Conservation (phyloP, 2,329 filamentous ascomycete genomes). For the Metarhizium guizhouense region DNA sequence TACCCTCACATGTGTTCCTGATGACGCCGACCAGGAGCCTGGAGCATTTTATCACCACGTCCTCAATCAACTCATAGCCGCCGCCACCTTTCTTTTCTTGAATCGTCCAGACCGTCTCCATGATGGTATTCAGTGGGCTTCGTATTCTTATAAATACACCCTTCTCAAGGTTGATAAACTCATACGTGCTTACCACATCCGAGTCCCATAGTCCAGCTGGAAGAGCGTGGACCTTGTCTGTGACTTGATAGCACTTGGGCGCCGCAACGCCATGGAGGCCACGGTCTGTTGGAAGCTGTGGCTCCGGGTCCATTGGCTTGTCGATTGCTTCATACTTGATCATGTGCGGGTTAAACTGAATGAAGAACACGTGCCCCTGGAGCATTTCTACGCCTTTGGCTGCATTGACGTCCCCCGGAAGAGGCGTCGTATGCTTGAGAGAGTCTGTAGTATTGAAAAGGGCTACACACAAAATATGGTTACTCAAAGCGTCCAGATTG, state of each 20-base stretch:
- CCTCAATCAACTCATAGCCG: constrained; percentile 36
- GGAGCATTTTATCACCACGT: constrained; percentile 40
- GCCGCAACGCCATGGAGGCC: constrained; percentile 15
- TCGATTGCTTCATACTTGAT: constrained; percentile 30
- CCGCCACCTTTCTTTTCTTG: constrained; percentile 21
- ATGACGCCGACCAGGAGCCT: constrained; percentile 39
- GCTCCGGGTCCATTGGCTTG: constrained; percentile 16
- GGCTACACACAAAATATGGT: constrained; percentile 9
- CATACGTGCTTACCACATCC: constrained; percentile 43
- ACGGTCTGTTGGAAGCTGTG: constrained; percentile 21
- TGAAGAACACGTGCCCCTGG: constrained; percentile 42
- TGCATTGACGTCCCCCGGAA: constrained; percentile 28
- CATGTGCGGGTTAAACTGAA: constrained; percentile 44
- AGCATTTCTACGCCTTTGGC: constrained; percentile 34
- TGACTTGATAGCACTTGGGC: constrained; percentile 37
- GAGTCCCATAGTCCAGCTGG: constrained; percentile 48
- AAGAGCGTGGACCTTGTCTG: constrained; percentile 40
- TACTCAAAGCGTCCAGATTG: background rate
- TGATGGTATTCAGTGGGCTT: constrained; percentile 39
- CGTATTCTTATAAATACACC: constrained; percentile 43
- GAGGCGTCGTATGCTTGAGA: constrained; percentile 31
- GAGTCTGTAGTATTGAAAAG: constrained; percentile 36
- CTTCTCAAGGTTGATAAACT: constrained; percentile 39
- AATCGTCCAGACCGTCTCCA: constrained; percentile 45
- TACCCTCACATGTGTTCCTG: constrained; percentile 40